Base-by-base conservation (phyloP, 208 protist genomes). In the Crithidia bombi region DNA sequence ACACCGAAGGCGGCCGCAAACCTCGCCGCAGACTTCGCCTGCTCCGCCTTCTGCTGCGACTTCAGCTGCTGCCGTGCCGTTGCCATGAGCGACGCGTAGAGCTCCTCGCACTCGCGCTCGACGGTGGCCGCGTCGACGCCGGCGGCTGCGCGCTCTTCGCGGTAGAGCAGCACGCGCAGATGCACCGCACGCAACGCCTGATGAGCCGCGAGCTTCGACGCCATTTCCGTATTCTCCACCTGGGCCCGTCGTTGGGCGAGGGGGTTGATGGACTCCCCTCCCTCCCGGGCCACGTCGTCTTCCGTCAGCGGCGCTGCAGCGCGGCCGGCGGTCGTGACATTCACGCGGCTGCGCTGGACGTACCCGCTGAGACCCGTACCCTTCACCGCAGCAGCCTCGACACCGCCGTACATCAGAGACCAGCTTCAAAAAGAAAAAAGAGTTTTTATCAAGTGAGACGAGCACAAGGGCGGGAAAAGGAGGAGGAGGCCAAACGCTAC, bases 381-480 rank as follows among this genome's bases (percentile, higher is more conserved):
- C 56, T 96, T 96, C 36, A 93, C 75, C 26, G 66, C 66, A 5
- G 74, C 62, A 10, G 88, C 65, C 50, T 83, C 85, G 12, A 96
- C 58, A n/a, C 83, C 83, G 63, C 94, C 94, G 78, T 93, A 93
- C 91, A 94, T 96, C 32, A n/a, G n/a, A n/a, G n/a, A n/a, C n/a
- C n/a, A n/a, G n/a, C n/a, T n/a, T 19, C 17, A 35, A 52, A 39
- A 28, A 50, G 44, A 47, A n/a, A 14, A 44, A 17, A 12, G 43
- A 30, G 36, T 41, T 41, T 41, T 41, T 41, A 41, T 41, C 12
- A 41, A 15, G 6, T 41, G 36, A 15, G 12, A 41, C 6, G 36
- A 41, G 36, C 36, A n/a, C n/a, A 41, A 41, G 36, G 36, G 36
- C 6, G 12, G 12, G 36, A 12, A 41, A 6, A 41, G 36, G 9